Evolutionary conservation across 371 early-diverging fungal species (phyloP).

Genomic region (Mucor mucedo): DNA sequence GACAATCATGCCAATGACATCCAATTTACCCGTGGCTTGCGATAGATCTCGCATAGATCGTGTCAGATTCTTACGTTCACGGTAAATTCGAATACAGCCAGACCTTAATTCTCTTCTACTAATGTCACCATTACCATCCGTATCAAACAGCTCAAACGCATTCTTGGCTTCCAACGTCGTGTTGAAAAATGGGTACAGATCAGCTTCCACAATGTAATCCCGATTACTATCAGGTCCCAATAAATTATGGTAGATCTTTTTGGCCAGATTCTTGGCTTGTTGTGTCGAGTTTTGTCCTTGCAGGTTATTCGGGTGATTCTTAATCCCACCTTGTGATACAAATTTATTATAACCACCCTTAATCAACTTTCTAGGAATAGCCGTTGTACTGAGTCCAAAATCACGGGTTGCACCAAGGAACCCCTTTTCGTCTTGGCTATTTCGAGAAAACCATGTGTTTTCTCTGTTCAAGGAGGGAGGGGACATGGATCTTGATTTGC

Average conservation of each 20-base stretch:
- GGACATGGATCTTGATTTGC: neutral
- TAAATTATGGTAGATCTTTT: constrained; percentile 53
- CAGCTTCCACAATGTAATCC: constrained; percentile 50
- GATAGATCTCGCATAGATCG: constrained; percentile 69
- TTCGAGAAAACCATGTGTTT: constrained; percentile 33
- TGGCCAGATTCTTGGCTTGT: constrained; percentile 55
- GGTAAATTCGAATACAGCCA: constrained; percentile 60
- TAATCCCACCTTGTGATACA: constrained; percentile 1
- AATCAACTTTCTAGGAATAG: constrained; percentile 40
- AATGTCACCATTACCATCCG: constrained; percentile 72
- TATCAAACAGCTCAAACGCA: constrained; percentile 76
- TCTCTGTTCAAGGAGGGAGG: constrained; percentile 22
- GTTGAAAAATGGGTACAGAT: constrained; percentile 63
- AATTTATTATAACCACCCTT: constrained; percentile 37
- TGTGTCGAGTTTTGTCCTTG: constrained; percentile 38
- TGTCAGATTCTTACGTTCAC: constrained; percentile 63
- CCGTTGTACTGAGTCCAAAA: constrained; percentile 29
- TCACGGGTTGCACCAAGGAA: constrained; percentile 29
- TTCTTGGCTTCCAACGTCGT: constrained; percentile 60
- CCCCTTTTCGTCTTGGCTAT: constrained; percentile 28
- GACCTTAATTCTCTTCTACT: constrained; percentile 65
- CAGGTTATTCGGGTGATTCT: neutral
- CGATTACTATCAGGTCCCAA: constrained; percentile 33
- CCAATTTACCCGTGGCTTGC: constrained; percentile 70
- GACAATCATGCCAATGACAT: constrained; percentile 59